Conservation (phyloP, 352 stramenopile species). For the Blastocystis sp. region DNA sequence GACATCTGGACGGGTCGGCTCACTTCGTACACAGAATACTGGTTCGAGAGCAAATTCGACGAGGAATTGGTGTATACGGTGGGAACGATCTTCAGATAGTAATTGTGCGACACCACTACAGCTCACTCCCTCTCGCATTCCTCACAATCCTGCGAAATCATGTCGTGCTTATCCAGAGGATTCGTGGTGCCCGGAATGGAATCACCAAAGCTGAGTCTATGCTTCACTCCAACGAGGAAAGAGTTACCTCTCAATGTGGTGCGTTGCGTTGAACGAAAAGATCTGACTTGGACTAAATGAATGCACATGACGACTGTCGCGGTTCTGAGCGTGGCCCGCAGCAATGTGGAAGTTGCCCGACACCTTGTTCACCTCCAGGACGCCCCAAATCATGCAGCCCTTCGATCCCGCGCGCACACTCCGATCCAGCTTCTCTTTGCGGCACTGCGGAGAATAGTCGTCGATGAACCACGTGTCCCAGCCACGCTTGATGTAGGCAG, state of each 20-base stretch:
- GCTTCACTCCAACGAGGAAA: conserved; percentile 75
- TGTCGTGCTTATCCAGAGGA: conserved; percentile 58
- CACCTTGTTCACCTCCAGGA: conserved; percentile 85
- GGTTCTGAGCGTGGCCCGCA: conserved; percentile 81
- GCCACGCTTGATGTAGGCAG: conserved; percentile 36
- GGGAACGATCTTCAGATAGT: conserved; percentile 84
- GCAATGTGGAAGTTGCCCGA: conserved; percentile 89
- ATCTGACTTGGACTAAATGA: conserved; percentile 84
- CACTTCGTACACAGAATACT: conserved; percentile 67
- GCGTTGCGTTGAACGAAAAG: conserved; percentile 83
- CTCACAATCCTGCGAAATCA: conserved; percentile 3
- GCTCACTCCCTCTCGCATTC: neutral
- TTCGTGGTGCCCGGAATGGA: conserved; percentile 69
- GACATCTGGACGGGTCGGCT: conserved; percentile 64
- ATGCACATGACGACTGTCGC: conserved; percentile 84
- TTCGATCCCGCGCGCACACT: conserved; percentile 78
- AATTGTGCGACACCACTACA: conserved; percentile 78
- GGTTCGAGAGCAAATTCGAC: conserved; percentile 6
- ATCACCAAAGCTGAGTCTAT: conserved; percentile 72
- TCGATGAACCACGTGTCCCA: conserved; percentile 73
- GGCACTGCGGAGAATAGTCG: conserved; percentile 71
- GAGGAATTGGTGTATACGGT: conserved; percentile 78
- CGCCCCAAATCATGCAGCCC: conserved; percentile 77
- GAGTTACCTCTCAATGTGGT: conserved; percentile 82
- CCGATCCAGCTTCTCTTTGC: conserved; percentile 74